Conservation (phyloP, 1,139 yeast species). For the Petasospora fabianii region DNA sequence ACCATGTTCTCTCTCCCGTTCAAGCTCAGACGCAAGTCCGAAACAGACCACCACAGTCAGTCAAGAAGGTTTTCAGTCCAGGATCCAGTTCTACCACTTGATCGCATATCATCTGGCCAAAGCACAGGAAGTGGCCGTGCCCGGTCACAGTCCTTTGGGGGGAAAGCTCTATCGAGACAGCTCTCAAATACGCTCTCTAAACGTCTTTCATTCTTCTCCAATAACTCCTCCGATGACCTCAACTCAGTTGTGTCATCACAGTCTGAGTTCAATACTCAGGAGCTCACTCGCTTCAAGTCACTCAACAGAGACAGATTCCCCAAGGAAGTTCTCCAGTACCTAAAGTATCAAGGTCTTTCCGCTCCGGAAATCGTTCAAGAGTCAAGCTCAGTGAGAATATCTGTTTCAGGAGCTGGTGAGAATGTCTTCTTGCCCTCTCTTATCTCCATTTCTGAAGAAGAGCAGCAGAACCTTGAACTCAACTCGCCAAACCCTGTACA, state of each 20-base stretch:
- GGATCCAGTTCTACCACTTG: slow-evolving; percentile 1
- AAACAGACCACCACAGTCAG: slow-evolving; percentile 8
- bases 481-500: slow-evolving; percentile 10
- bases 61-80: slow-evolving; percentile 3
- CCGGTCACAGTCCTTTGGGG: slow-evolving; percentile 7
- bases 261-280: slow-evolving; percentile 9
- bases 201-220: slow-evolving; percentile 16
- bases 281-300: slow-evolving; percentile 20
- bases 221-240: slow-evolving; percentile 12
- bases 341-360: slow-evolving; percentile 21
- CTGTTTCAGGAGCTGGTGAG: slow-evolving; percentile 22
- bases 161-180: slow-evolving; percentile 3
- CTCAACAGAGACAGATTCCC: slow-evolving; percentile 22
- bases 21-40: slow-evolving; percentile 11
- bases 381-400: slow-evolving; percentile 9
- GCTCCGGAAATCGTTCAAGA: slow-evolving; percentile 21
- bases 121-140: background rate
- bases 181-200: slow-evolving; percentile 11
- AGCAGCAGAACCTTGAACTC: slow-evolving; percentile 14
- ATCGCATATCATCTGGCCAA: slow-evolving; percentile 4
- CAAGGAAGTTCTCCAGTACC: slow-evolving; percentile 16
- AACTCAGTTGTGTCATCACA: slow-evolving; percentile 9
- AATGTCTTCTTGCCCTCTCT: slow-evolving; percentile 22
- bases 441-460: slow-evolving; percentile 17
- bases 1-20: slow-evolving; percentile 12